Evolutionary conservation across 768 basidiomycete species (phyloP).

Genomic region (Rhodosporidiobolus odoratus): DNA sequence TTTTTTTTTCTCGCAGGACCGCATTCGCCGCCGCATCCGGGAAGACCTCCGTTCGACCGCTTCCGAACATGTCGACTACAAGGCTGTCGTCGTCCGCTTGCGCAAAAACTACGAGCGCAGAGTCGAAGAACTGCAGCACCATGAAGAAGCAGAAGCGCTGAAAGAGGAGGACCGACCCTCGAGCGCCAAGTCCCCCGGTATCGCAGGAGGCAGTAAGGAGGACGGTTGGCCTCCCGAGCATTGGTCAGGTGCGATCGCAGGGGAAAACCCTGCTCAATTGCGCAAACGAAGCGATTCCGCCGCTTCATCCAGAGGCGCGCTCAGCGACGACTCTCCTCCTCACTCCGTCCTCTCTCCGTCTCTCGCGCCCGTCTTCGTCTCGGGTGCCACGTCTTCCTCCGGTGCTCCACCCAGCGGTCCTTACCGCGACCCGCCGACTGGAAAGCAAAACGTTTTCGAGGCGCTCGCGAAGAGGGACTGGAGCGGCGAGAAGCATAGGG

Average conservation of each 20-base stretch:
- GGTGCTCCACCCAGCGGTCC: not conserved
- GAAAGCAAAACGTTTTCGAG: conserved; percentile 37
- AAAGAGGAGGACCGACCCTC: not conserved
- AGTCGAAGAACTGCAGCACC: conserved; percentile 38
- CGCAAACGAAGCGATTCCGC: conserved; percentile 23
- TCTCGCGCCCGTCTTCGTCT: conserved; percentile 24
- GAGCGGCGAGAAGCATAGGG: conserved; percentile 32
- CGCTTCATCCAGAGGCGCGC: conserved; percentile 4
- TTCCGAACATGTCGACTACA: conserved; percentile 38
- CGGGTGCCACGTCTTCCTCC: conserved; percentile 30
- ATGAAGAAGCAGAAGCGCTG: conserved; percentile 29
- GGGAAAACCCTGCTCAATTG: not conserved
- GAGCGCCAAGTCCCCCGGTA: not conserved
- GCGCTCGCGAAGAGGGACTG: conserved; percentile 35
- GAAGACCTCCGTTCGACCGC: conserved; percentile 35
- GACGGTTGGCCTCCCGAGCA: conserved; percentile 31
- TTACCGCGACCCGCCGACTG: conserved; percentile 34
- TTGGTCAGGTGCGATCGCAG: conserved; percentile 1
- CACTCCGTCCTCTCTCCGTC: not conserved
- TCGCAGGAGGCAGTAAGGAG: not conserved
- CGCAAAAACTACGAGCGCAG: conserved; percentile 39
- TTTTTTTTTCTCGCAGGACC: conserved; percentile 21
- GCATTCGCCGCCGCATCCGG: conserved; percentile 35
- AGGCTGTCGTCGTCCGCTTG: conserved; percentile 25
- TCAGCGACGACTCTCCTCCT: conserved; percentile 12